These are phyloP conservation scores for Ophiostoma sp. DNA, from an alignment of 2,329 filamentous ascomycete species.

Conservation along the genomic window DNA sequence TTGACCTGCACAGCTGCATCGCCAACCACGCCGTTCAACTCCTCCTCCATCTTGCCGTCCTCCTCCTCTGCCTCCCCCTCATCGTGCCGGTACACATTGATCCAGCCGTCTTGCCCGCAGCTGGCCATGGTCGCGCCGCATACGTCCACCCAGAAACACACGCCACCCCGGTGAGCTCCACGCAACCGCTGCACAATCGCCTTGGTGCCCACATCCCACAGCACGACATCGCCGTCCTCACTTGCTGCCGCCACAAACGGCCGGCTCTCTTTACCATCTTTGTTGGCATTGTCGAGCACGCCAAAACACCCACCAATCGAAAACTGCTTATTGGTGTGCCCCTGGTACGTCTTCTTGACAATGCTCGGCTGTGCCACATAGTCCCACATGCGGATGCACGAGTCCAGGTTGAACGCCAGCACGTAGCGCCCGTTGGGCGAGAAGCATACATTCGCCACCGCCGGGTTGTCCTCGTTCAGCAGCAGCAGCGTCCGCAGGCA, in stretches of 20 bases:
- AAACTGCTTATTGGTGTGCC: constrained; percentile 77
- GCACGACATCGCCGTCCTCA: constrained; percentile 76
- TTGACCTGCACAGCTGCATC: background rate
- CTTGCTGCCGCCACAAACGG: constrained; percentile 74
- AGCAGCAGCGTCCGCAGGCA: constrained; percentile 92
- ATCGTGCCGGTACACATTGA: constrained; percentile 45
- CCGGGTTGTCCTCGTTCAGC: constrained; percentile 92
- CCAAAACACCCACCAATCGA: constrained; percentile 84
- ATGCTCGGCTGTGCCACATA: constrained; percentile 70
- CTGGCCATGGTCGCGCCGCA: constrained; percentile 53
- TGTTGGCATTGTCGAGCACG: constrained; percentile 34
- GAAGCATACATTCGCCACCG: constrained; percentile 85
- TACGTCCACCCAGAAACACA: constrained; percentile 63
- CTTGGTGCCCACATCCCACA: constrained; percentile 90
- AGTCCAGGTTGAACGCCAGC: constrained; percentile 86
- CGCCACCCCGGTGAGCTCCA: constrained; percentile 49
- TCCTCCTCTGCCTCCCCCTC: constrained; percentile 9
- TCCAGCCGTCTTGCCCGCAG: constrained; percentile 50
- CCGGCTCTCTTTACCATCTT: constrained; percentile 26
- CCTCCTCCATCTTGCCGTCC: background rate
- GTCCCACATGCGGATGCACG: constrained; percentile 86
- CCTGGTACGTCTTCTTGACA: constrained; percentile 96
- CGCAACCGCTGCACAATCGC: constrained; percentile 65
- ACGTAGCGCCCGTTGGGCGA: constrained; percentile 91
- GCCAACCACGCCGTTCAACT: background rate